Evolutionary conservation across 345 rosid species (phyloP), one percentile per base, ranked within the genome.

Genomic region (Ceriops zippeliana): DNA sequence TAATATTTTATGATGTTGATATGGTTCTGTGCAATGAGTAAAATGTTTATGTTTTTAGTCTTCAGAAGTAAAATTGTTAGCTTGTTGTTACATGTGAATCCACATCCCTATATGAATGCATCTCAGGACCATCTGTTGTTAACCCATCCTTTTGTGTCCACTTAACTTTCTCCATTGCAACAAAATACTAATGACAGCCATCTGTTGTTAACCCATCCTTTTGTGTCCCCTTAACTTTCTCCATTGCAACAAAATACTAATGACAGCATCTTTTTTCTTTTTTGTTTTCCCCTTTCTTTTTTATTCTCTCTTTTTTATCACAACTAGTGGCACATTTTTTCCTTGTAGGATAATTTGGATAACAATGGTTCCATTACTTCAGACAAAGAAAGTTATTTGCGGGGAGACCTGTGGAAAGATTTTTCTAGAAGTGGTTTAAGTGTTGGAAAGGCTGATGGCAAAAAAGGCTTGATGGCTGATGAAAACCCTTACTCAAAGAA

Each of bases 401-500:
- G 69, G 34, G 76, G 75, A 51, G 76, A 59, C 30, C 62, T 34
- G 27, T 63, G 76, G 73, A 76, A 56, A 35, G 73, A 70, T 57
- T 58, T 69, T 66, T 67, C 73, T 58, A 58, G 53, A 47, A 71
- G 76, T 26, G 46, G 63, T 61, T 42, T 70, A 26, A 62, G 34
- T 81, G 69, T 58, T 66, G 64, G 79, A 60, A 66, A 34, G 71
- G 64, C 70, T 69, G 76, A 77, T 60, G 58, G 53, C 34, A 57
- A 68, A 17, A 81, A 73, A 42, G 67, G 38, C 67, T 78, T 34
- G 73, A 63, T 57, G 21, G 32, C 78, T 42, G 79, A 54, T 22
- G 81, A 79, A 71, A 75, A 37, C 70, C 71, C 52, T 13, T 70
- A 63, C 52, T 66, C 75, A 54, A 75, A 75, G 24, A 75, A 75